Conservation (phyloP, 129 eudicot species). For the Centaurea solstitialis region DNA sequence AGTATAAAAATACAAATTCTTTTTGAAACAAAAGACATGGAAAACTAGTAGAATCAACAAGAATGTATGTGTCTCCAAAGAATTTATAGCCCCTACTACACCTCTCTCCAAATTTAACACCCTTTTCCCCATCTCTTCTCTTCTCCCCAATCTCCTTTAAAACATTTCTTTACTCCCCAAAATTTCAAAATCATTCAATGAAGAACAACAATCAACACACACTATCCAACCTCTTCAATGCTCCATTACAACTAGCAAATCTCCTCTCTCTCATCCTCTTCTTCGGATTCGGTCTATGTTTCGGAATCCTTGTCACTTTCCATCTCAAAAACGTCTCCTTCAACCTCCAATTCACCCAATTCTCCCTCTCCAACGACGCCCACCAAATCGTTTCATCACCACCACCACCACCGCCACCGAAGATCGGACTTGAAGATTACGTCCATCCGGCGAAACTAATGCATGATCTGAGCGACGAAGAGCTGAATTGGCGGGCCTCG, state of each 20-base stretch:
- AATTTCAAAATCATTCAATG: too few relatives aligned
- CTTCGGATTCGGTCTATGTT: constrained; percentile 62
- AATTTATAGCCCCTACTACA: neutral
- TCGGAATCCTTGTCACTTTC: constrained; percentile 52
- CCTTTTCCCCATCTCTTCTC: neutral
- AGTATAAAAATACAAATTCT: neutral
- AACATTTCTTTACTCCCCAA: too few relatives aligned
- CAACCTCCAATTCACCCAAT: constrained; percentile 45
- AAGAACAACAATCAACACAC: constrained; percentile 37
- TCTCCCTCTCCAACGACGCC: constrained; percentile 31
- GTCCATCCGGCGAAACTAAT: constrained; percentile 22
- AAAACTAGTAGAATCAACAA: constrained; percentile 35
- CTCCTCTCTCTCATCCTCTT: constrained; percentile 42
- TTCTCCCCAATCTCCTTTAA: neutral
- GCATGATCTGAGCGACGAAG: constrained; percentile 54
- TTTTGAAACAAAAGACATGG: neutral
- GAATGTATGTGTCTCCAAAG: neutral
- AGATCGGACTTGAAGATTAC: constrained; percentile 17
- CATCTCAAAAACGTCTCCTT: constrained; percentile 47
- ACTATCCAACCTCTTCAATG: constrained; percentile 19
- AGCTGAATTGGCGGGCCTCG: constrained; percentile 67
- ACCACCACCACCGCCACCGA: neutral
- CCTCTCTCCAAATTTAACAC: neutral
- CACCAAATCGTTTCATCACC: constrained; percentile 13
- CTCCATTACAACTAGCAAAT: constrained; percentile 37